Base-by-base conservation (phyloP, 2,329 filamentous ascomycete genomes). In the Arthrobotrys sphaeroides region DNA sequence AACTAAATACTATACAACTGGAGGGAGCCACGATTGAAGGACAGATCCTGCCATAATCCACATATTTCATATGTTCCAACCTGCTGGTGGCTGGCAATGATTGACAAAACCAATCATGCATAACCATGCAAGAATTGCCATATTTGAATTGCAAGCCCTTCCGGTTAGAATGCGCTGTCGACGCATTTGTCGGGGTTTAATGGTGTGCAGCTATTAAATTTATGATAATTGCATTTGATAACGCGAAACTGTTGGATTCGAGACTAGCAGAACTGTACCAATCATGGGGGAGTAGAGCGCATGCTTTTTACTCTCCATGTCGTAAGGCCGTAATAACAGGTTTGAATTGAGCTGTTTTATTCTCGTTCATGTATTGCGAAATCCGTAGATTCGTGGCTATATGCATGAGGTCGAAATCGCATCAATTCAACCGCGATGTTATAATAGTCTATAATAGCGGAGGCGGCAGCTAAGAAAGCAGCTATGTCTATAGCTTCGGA, bases 91-190 rank as follows among this genome's bases (percentile, higher is more conserved):
- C 40, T 10, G 36, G 36, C 16, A 13, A n/a, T 10, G 40, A 43
- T 43, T 6, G 20, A 43, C 40, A 10, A 43, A 43, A 43, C 40
- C 18, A 43, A 18, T 43, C 18, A 43, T 43, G 40, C 40, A 43
- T 6, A 16, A 5, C 6, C 1, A 55, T 55, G 51, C 31, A 53
- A n/a, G 26, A 33, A 33, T 53, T 53, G 13, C 31, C 31, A 55
- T 24, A 38, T 38, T 10, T 38, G 12, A 33, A 33, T 6, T 20
- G 16, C 26, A 33, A 53, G 28, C 24, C 31, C 31, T 55, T 9
- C 51, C 51, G 51, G 38, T 24, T 18, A 22, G 51, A 55, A 55
- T 55, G 51, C 3, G 51, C 51, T 55, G 51, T 38, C 31, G n/a
- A n/a, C n/a, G n/a, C n/a, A n/a, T n/a, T 24, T 16, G 51, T 20